A percentile compares a stretch with the other conserved stretches of the same genome.
These are phyloP conservation scores for Knufia petricola DNA, from an alignment of 2,329 filamentous ascomycete species.

Conservation along the genomic window DNA sequence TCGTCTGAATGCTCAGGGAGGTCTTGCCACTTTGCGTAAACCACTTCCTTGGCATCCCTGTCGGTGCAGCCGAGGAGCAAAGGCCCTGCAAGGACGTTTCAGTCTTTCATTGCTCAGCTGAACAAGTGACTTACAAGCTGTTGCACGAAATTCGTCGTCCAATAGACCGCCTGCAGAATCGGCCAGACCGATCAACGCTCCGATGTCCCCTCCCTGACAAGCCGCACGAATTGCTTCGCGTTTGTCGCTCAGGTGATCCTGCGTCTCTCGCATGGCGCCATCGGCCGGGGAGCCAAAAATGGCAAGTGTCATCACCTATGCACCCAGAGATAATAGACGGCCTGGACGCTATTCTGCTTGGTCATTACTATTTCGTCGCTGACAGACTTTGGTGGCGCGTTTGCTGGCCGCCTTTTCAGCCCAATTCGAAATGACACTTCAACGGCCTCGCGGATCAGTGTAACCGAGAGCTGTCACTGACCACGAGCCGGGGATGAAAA, in stretches of 20 bases:
- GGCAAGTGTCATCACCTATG: constrained; percentile 1
- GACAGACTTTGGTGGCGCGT: background rate
- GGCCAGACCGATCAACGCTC: constrained; percentile 49
- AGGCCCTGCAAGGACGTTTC: constrained; percentile 33
- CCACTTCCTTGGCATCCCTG: constrained; percentile 8
- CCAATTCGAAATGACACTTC: constrained; percentile 1
- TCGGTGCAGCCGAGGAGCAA: constrained; percentile 36
- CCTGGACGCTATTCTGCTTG: background rate
- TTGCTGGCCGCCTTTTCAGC: background rate
- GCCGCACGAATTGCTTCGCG: constrained; percentile 46
- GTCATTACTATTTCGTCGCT: constrained; percentile 1
- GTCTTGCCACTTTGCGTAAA: constrained; percentile 43
- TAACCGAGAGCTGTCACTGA: constrained; percentile 3
- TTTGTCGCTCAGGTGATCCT: constrained; percentile 1
- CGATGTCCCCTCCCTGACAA: constrained; percentile 49
- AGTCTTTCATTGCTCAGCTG: constrained; percentile 12
- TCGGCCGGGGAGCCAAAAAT: background rate
- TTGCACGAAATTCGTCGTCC: constrained; percentile 56
- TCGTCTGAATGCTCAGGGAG: constrained; percentile 76
- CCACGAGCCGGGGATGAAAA: background rate
- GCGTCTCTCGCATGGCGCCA: background rate
- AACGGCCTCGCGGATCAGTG: background rate
- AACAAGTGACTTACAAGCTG: constrained; percentile 58
- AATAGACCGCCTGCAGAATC: constrained; percentile 58
- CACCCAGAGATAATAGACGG: background rate